Evolutionary conservation across 1,284 basidiomycete species (phyloP), one percentile per base, ranked within the genome.

Genomic region (Cerrena zonata): DNA sequence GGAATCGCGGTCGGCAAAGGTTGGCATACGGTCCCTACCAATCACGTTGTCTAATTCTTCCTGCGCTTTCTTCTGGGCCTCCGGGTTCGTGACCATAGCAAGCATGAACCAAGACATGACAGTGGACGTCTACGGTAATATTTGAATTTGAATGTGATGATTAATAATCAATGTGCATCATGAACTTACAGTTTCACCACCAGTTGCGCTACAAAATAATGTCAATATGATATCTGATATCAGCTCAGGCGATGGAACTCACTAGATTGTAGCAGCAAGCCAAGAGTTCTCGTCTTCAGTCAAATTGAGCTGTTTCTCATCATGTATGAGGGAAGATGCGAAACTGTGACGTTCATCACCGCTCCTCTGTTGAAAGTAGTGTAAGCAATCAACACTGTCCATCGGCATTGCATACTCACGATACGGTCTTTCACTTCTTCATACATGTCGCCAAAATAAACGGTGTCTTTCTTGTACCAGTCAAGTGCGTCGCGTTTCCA

Each of bases 11-110:
- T 75, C 72, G 2, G 60, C 60, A 22, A 66, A 59, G 5, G 57
- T 57, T 0, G 73, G 73, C 12, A 65, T 36, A 24, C 70, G 53
- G 11, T 64, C 61, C 2, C 44, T 30, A 2, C 70, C 70, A 37
- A 72, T 58, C n/a, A 72, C 63, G n/a, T 52, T 48, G 53, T 75
- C 71, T 18, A 75, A 53, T 56, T 75, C 70, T 45, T 57, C 61
- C 26, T 66, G 66, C 1, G 69, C 70, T 26, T 63, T 63, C 23
- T 53, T 30, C 45, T 66, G 65, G 19, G 58, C 55, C 13, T 68
- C 61, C 2, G 69, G 71, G 50, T 66, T 56, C 10, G 53, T 51
- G 3, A 65, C 55, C 58, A 70, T 58, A 5, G 63, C 58, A n/a
- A 69, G 56, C 19, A 71, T 53, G 36, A 70, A 59, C 26, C 54